Conservation (phyloP, 257 asterid species). For the Forsythia viridissima region DNA sequence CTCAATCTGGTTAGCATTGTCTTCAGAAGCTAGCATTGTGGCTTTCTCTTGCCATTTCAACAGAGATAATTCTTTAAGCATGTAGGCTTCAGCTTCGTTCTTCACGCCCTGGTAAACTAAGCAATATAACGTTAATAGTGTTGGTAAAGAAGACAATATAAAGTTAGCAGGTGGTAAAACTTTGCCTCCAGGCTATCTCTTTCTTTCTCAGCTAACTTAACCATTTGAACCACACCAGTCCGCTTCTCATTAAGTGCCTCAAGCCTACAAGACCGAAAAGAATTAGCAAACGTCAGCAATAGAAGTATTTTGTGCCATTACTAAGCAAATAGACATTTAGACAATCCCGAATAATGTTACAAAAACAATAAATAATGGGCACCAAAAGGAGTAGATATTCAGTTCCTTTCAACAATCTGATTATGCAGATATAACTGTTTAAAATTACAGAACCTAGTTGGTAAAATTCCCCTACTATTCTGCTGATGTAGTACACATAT, state of each 20-base stretch:
- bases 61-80: slow-evolving; percentile 85
- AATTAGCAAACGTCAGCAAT: slow-evolving; percentile 6
- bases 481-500: background rate
- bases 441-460: background rate
- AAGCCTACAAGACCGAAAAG: slow-evolving; percentile 44
- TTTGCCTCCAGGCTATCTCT: slow-evolving; percentile 90
- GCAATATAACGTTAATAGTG: slow-evolving; percentile 2
- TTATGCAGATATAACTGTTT: background rate
- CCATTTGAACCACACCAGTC: slow-evolving; percentile 95
- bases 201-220: slow-evolving; percentile 96
- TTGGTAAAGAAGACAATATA: slow-evolving; percentile 14
- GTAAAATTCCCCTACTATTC: background rate
- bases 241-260: slow-evolving; percentile 85
- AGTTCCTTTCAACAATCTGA: background rate
- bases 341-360: background rate
- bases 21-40: slow-evolving; percentile 73
- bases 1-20: slow-evolving; percentile 49
- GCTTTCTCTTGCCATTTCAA: slow-evolving; percentile 97
- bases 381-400: background rate
- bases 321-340: background rate
- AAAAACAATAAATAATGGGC: background rate
- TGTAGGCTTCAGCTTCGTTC: slow-evolving; percentile 92
- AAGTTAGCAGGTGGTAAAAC: slow-evolving; percentile 4
- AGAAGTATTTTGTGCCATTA: background rate
- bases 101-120: slow-evolving; percentile 63